These are phyloP conservation scores for Chlorella variabilis DNA, from an alignment of 163 green algal genomes.

Conservation along the genomic window DNA sequence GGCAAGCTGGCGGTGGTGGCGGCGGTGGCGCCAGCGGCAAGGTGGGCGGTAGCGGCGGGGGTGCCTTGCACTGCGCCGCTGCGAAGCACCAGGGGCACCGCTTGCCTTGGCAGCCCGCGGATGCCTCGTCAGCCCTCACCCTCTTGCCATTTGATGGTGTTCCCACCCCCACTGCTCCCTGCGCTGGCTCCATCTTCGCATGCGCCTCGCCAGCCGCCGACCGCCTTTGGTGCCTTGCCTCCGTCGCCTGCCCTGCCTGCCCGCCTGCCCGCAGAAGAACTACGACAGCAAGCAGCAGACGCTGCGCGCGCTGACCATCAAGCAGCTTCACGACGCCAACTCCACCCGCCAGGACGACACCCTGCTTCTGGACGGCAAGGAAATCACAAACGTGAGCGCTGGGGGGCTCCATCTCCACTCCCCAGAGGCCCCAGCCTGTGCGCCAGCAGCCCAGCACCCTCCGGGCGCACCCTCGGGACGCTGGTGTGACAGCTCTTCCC, in stretches of 20 bases:
- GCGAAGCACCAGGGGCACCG: no score
- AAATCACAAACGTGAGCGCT: constrained; percentile 52
- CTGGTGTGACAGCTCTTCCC: no score
- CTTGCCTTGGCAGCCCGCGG: no score
- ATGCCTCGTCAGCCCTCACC: no score
- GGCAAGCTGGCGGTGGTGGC: background rate
- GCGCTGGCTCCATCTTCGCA: background rate
- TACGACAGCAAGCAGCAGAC: constrained; percentile 54
- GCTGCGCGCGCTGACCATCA: constrained; percentile 68
- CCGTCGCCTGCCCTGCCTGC: background rate
- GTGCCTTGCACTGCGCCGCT: background rate
- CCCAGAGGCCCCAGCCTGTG: no score
- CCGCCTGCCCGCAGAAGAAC: background rate
- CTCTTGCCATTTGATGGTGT: no score
- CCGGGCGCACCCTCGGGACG: no score
- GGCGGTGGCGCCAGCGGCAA: constrained; percentile 20
- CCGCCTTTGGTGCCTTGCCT: no score
- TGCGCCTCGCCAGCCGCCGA: no score
- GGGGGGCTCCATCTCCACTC: no score
- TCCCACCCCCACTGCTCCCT: background rate
- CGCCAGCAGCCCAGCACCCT: no score
- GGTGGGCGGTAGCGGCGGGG: constrained; percentile 3
- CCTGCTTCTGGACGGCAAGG: constrained; percentile 42
- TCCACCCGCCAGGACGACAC: constrained; percentile 10
- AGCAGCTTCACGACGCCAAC: constrained; percentile 62